Evolutionary conservation across 2,329 filamentous ascomycete genomes (phyloP).

Genomic region (Reticulascus tulasneorum): DNA sequence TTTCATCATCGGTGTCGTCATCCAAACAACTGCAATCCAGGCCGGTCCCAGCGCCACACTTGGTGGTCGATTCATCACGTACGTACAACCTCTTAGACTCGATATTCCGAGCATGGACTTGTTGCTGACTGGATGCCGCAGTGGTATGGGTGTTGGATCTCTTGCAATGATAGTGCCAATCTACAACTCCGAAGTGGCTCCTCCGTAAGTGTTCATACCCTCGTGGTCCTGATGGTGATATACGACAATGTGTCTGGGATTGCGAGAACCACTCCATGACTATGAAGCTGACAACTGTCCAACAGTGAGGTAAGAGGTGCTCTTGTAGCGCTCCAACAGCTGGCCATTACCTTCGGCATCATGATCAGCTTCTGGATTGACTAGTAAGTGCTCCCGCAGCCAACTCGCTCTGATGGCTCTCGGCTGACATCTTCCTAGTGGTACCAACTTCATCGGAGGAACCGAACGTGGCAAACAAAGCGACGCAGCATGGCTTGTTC

Average conservation of each 20-base stretch:
- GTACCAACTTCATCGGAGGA: conserved; percentile 64
- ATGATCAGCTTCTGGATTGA: conserved; percentile 64
- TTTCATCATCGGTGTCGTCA: conserved; percentile 66
- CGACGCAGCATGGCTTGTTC: conserved; percentile 70
- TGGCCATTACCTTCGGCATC: conserved; percentile 58
- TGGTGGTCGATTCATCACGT: conserved; percentile 68
- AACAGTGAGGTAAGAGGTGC: conserved; percentile 34
- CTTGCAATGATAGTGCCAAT: conserved; percentile 64
- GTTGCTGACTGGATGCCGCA: conserved; percentile 12
- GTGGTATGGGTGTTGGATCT: conserved; percentile 64
- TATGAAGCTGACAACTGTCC: too few relatives aligned
- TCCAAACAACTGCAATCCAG: conserved; percentile 60
- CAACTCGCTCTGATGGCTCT: neutral
- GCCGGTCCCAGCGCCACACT: conserved; percentile 59
- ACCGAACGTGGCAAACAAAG: conserved; percentile 44
- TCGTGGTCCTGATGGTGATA: neutral
- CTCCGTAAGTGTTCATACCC: conserved; percentile 24
- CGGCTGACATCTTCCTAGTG: conserved; percentile 31
- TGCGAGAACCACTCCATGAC: too few relatives aligned
- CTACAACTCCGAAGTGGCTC: conserved; percentile 43
- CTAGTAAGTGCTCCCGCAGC: conserved; percentile 36
- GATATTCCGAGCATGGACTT: too few relatives aligned
- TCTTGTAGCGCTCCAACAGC: conserved; percentile 44
- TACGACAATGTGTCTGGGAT: too few relatives aligned
- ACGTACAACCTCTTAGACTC: conserved; percentile 14